These are phyloP conservation scores for Nemophila menziesii DNA, from an alignment of 257 asterid genomes.

Conservation along the genomic window DNA sequence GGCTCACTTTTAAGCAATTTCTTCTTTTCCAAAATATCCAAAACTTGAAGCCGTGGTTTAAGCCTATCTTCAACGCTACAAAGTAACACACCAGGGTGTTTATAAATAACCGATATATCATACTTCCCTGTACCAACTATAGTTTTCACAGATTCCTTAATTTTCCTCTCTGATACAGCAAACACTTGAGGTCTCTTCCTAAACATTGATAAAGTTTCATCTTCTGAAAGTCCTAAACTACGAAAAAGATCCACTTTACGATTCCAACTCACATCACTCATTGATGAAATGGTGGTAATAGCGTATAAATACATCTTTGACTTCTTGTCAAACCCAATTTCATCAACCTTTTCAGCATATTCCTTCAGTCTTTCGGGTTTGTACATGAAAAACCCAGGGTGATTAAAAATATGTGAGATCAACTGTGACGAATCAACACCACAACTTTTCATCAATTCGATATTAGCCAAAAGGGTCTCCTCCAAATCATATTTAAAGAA, in stretches of 20 bases:
- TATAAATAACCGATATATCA: conserved; percentile 9
- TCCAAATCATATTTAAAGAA: conserved; percentile 16
- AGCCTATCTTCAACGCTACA: conserved; percentile 28
- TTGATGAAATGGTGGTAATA: conserved; percentile 12
- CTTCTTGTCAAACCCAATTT: conserved; percentile 22
- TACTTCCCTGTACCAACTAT: conserved; percentile 22
- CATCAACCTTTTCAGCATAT: conserved; percentile 15
- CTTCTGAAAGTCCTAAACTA: conserved; percentile 23
- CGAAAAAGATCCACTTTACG: conserved; percentile 21
- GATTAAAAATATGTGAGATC: background rate
- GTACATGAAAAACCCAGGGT: conserved; percentile 16
- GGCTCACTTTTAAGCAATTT: conserved; percentile 10
- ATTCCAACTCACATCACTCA: conserved; percentile 17
- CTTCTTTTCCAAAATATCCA: conserved; percentile 21
- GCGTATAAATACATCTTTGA: conserved; percentile 20
- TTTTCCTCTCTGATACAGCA: conserved; percentile 16
- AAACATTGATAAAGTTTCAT: conserved; percentile 14
- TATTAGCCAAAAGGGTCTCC: conserved; percentile 22
- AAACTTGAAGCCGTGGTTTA: conserved; percentile 20
- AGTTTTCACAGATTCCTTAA: conserved; percentile 12
- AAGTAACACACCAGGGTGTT: conserved; percentile 12
- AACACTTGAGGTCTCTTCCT: conserved; percentile 16
- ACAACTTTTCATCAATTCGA: conserved; percentile 24
- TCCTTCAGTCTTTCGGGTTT: conserved; percentile 18
- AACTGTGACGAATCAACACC: conserved; percentile 23